Evolutionary conservation across 129 eudicot genomes (phyloP).

Genomic region (Flaveria linearis): DNA sequence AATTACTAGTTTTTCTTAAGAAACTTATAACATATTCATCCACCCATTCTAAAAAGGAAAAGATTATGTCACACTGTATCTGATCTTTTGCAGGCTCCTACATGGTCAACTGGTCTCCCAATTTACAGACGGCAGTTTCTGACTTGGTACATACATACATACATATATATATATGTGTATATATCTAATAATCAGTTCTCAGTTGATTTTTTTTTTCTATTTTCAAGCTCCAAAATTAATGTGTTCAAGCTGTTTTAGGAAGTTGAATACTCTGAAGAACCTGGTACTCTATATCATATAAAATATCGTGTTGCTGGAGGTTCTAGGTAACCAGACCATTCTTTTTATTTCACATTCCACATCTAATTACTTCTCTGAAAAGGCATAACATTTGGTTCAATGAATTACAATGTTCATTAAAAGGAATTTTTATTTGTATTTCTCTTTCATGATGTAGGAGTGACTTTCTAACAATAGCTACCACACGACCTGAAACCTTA

Average conservation of each 20-base stretch:
- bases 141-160: conserved; percentile 68
- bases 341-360: not conserved
- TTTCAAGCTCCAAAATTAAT: conserved; percentile 16
- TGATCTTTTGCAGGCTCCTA: conserved; percentile 78
- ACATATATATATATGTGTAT: no score
- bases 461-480: conserved; percentile 88
- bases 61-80: not conserved
- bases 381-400: not conserved
- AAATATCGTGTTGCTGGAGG: conserved; percentile 99
- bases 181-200: conserved; percentile 6
- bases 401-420: not conserved
- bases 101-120: conserved; percentile 99
- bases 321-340: conserved; percentile 52
- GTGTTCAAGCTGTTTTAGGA: conserved; percentile 50
- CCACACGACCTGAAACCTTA: conserved; percentile 96
- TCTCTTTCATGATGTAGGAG: conserved; percentile 43
- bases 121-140: conserved; percentile 96
- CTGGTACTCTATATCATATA: conserved; percentile 85
- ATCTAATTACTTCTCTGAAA: conserved; percentile 12
- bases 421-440: conserved; percentile 4
- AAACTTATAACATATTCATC: not conserved
- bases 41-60: no score
- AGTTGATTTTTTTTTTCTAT: not conserved
- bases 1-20: not conserved
- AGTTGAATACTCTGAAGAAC: conserved; percentile 99